phyloP scores from a whole-genome alignment of 2,329 filamentous ascomycete genomes.

The Biscogniauxia marginata region DNA sequence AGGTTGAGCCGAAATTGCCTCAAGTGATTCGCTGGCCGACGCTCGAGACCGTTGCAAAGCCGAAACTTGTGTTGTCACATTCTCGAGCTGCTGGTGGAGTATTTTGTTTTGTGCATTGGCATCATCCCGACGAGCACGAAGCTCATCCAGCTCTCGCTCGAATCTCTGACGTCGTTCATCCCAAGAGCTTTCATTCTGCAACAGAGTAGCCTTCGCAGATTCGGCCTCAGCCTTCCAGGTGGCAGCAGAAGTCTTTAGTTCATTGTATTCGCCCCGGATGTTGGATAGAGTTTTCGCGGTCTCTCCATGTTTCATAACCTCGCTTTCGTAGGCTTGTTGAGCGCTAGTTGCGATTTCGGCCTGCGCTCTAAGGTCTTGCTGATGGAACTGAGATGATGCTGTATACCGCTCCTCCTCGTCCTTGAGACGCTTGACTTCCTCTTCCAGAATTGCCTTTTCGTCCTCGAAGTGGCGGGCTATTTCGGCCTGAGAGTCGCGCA shows the following conservation, averaged over 20 bases:
- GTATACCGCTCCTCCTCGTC: conserved; percentile 79
- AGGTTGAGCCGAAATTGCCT: conserved; percentile 50
- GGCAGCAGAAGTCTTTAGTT: conserved; percentile 75
- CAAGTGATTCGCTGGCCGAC: conserved; percentile 49
- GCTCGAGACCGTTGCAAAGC: conserved; percentile 74
- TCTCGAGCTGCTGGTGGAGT: conserved; percentile 85
- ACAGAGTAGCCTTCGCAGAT: conserved; percentile 74
- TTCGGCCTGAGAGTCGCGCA: conserved; percentile 81
- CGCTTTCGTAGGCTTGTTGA: conserved; percentile 92
- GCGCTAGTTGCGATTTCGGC: conserved; percentile 90
- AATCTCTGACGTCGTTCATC: conserved; percentile 75
- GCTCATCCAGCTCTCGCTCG: conserved; percentile 78
- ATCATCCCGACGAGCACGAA: conserved; percentile 78
- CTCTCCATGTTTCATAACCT: conserved; percentile 92
- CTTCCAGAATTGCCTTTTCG: conserved; percentile 75
- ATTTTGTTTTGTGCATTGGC: conserved; percentile 86
- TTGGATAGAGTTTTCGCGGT: conserved; percentile 83
- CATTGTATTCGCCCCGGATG: conserved; percentile 76
- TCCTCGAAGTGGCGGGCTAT: conserved; percentile 69
- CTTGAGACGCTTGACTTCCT: conserved; percentile 77
- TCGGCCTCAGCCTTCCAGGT: conserved; percentile 79
- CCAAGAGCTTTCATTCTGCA: conserved; percentile 86
- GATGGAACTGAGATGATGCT: conserved; percentile 78
- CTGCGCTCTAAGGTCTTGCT: conserved; percentile 88
- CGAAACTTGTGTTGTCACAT: conserved; percentile 75